Evolutionary conservation across 73 alveolate genomes (phyloP), one percentile per base, ranked within the genome.

Genomic region (Paramecium pentaurelia): DNA sequence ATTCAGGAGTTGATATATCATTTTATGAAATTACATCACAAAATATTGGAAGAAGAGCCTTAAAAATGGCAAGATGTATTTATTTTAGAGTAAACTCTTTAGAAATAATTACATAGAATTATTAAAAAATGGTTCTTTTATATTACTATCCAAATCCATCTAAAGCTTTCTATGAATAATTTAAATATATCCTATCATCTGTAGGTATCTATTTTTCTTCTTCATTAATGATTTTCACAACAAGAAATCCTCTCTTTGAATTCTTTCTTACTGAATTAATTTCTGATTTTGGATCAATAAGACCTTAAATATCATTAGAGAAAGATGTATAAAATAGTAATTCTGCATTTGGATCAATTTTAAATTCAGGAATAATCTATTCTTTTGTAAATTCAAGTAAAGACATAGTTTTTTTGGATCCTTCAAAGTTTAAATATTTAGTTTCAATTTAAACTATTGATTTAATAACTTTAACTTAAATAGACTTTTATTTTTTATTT

Each of bases 401-500:
- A 11, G 38, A 25, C 44, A 60, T 60, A 0, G 18, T 25, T 60
- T 60, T 60, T 60, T 60, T 60, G 27, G 83, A 30, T 25, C 44
- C 38, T 2, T 60, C 83, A 34, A 20, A 60, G 9, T 25, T 60
- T 18, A 60, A 18, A 12, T 10, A 9, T 34, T 60, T 60, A 25
- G 44, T 60, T 60, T 60, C 83, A 60, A 34, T 60, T 60, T 20
- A 60, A 9, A 60, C 45, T 18, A 60, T 60, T 25, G 83, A 60
- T 60, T 60, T 30, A 1, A 34, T 34, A 10, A 71, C 11, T 34
- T 42, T 77, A 47, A 92, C 18, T 30, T 84, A 10, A 25, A 92
- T 68, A 25, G 32, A 36, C 42, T 92, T 92, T 28, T 47, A 49
- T 27, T 92, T 92, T 22, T 59, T 86, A 51, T 75, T 77, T 16